phyloP scores from a whole-genome alignment of 306 rosid species.

The Comarum palustre region DNA sequence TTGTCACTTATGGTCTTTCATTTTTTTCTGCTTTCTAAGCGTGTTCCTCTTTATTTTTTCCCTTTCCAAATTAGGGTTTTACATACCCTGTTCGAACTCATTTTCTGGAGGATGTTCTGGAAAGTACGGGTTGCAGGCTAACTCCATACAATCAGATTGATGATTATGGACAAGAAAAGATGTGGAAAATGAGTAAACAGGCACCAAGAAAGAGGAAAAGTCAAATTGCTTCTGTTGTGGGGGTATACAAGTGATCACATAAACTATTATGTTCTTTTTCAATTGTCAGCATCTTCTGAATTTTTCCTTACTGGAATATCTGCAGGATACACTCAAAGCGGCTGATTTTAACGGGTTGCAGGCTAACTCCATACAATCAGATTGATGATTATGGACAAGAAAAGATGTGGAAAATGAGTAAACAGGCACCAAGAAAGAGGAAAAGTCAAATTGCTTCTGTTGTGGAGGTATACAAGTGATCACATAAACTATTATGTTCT shows the following conservation, averaged over 20 bases:
- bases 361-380: slow-evolving; percentile 76
- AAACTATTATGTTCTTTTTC: slow-evolving; percentile 7
- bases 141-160: slow-evolving; percentile 83
- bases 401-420: slow-evolving; percentile 82
- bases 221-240: slow-evolving; percentile 82
- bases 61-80: slow-evolving; percentile 56
- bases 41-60: background rate
- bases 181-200: slow-evolving; percentile 87
- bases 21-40: background rate
- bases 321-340: too few species aligned
- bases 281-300: too few species aligned
- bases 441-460: slow-evolving; percentile 89
- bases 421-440: slow-evolving; percentile 91
- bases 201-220: slow-evolving; percentile 96
- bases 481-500: slow-evolving; percentile 6
- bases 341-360: slow-evolving; percentile 74
- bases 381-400: slow-evolving; percentile 95
- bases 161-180: slow-evolving; percentile 90
- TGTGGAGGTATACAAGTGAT: slow-evolving; percentile 62
- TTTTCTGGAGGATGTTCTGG: slow-evolving; percentile 87
- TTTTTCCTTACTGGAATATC: too few species aligned
- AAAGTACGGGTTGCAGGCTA: slow-evolving; percentile 66
- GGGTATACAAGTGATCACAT: slow-evolving; percentile 46
- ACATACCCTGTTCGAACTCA: slow-evolving; percentile 74
- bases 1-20: background rate